Conservation (phyloP, 2,329 filamentous ascomycete genomes). For the Dactylellina leptospora region DNA sequence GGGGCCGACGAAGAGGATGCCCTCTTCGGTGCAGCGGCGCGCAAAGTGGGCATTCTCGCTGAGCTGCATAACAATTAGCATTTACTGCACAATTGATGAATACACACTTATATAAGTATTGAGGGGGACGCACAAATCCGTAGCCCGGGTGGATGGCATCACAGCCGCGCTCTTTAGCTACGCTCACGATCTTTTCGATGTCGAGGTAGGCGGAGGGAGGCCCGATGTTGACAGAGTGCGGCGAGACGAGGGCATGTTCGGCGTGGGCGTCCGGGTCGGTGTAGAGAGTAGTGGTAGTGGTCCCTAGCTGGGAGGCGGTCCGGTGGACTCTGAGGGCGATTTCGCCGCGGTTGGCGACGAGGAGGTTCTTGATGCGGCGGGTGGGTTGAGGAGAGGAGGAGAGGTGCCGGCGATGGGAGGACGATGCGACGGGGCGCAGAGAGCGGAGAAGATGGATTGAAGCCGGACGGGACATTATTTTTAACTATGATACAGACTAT, state of each 20-base stretch:
- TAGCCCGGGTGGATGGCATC: slow-evolving; percentile 95
- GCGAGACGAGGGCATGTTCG: slow-evolving; percentile 87
- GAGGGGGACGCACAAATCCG: slow-evolving; percentile 63
- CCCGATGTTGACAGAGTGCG: slow-evolving; percentile 83
- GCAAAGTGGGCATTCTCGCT: slow-evolving; percentile 95
- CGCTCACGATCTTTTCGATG: slow-evolving; percentile 86
- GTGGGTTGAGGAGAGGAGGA: slow-evolving; percentile 7
- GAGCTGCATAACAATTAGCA: slow-evolving; percentile 61
- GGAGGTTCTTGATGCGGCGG: slow-evolving; percentile 68
- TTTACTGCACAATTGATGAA: neutral
- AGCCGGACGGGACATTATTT: slow-evolving; percentile 40
- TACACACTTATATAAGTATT: neutral
- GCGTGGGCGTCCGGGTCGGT: slow-evolving; percentile 87
- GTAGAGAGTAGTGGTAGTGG: slow-evolving; percentile 92
- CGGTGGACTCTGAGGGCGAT: slow-evolving; percentile 92
- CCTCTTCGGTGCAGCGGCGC: slow-evolving; percentile 84
- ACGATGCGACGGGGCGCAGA: slow-evolving; percentile 23
- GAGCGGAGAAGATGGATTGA: slow-evolving; percentile 47
- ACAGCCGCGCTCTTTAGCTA: slow-evolving; percentile 86
- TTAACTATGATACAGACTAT: slow-evolving; percentile 15
- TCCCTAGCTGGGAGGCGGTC: slow-evolving; percentile 86
- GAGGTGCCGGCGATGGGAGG: slow-evolving; percentile 32
- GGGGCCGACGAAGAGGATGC: slow-evolving; percentile 92
- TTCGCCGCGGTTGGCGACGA: slow-evolving; percentile 97
- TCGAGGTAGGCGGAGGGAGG: slow-evolving; percentile 88